These are phyloP conservation scores for Xylariomycetidae sp. DNA, from an alignment of 2,329 filamentous ascomycete genomes.

Conservation along the genomic window DNA sequence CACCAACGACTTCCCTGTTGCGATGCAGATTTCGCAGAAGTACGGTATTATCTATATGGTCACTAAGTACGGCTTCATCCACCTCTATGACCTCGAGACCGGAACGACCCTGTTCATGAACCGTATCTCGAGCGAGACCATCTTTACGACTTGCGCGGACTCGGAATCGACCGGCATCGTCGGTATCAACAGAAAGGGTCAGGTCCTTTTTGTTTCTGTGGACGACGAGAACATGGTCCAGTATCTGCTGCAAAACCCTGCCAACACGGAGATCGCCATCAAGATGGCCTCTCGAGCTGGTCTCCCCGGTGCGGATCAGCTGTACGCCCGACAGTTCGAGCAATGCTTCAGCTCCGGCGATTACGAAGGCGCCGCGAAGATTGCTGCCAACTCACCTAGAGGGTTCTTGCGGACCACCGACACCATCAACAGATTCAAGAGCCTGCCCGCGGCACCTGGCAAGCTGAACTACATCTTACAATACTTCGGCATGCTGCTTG, in stretches of 20 bases:
- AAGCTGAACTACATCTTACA: conserved; percentile 93
- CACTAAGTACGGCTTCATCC: conserved; percentile 98
- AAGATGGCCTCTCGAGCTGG: conserved; percentile 94
- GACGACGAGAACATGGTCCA: conserved; percentile 88
- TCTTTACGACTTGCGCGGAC: conserved; percentile 89
- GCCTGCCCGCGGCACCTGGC: conserved; percentile 69
- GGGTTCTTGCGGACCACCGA: conserved; percentile 91
- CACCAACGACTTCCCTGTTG: conserved; percentile 94
- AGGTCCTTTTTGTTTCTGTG: conserved; percentile 89
- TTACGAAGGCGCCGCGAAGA: conserved; percentile 85
- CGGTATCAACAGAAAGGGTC: conserved; percentile 94
- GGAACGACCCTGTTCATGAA: conserved; percentile 99
- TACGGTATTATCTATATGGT: conserved; percentile 97
- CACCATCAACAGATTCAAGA: conserved; percentile 95
- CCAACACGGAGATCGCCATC: conserved; percentile 87
- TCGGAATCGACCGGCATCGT: conserved; percentile 80
- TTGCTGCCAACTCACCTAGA: conserved; percentile 91
- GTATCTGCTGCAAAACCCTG: conserved; percentile 93
- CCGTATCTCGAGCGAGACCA: conserved; percentile 97
- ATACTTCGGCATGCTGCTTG: conserved; percentile 95
- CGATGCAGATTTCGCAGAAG: conserved; percentile 93
- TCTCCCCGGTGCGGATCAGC: conserved; percentile 85
- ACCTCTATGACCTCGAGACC: conserved; percentile 95
- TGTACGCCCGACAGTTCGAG: conserved; percentile 91
- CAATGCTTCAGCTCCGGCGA: conserved; percentile 73